phyloP scores from a whole-genome alignment of 2,329 filamentous ascomycete genomes.

The Botrytis galanthina region DNA sequence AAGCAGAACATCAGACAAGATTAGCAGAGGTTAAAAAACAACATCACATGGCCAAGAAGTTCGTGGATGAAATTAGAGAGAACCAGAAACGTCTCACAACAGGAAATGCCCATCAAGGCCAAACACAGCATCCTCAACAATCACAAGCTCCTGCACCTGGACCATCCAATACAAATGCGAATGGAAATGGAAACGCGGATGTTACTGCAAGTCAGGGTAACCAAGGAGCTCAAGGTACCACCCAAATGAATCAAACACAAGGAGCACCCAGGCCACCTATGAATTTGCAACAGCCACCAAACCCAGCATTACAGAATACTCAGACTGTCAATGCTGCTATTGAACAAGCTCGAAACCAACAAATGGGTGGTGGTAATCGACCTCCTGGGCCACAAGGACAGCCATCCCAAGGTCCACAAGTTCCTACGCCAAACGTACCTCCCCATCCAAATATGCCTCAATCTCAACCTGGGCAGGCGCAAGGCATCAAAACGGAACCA shows the following conservation, averaged over 20 bases:
- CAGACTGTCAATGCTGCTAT: constrained; percentile 40
- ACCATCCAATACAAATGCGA: not conserved
- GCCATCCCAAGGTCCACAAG: constrained; percentile 20
- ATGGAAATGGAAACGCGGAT: not conserved
- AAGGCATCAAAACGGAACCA: constrained; percentile 35
- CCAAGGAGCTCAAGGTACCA: constrained; percentile 24
- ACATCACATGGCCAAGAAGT: constrained; percentile 48
- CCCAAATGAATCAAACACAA: constrained; percentile 24
- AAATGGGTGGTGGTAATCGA: constrained; percentile 32
- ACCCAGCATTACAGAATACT: constrained; percentile 35
- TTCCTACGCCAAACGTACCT: constrained; percentile 29
- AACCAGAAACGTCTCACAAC: constrained; percentile 32
- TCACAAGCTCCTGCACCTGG: constrained; percentile 25
- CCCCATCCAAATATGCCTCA: constrained; percentile 26
- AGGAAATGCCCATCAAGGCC: constrained; percentile 10
- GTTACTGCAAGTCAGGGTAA: not conserved
- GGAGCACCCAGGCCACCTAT: constrained; percentile 34
- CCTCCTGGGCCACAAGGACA: constrained; percentile 33
- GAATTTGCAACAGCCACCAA: constrained; percentile 34
- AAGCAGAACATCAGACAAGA: constrained; percentile 45
- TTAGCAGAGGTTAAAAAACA: constrained; percentile 47
- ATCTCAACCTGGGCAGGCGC: constrained; percentile 22
- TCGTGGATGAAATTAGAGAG: constrained; percentile 49
- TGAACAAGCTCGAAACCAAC: constrained; percentile 38
- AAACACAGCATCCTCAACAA: constrained; percentile 10